These are phyloP conservation scores for Epicoccum sorghinum DNA, from an alignment of 2,329 filamentous ascomycete genomes.

Conservation along the genomic window DNA sequence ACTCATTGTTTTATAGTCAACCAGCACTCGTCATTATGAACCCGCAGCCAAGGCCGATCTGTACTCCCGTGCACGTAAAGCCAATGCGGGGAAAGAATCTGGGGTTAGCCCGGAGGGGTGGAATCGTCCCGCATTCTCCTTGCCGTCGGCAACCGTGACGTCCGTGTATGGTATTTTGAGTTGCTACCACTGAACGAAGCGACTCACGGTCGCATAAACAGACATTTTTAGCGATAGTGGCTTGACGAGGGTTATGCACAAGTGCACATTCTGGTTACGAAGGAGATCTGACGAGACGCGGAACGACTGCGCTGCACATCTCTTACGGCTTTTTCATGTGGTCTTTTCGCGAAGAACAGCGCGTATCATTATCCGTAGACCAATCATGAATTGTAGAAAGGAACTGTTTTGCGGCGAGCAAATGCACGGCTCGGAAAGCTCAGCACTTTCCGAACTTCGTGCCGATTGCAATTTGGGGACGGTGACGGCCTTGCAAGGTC, in stretches of 20 bases:
- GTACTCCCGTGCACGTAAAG: slow-evolving; percentile 9
- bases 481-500: too few species aligned
- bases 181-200: neutral
- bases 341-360: neutral
- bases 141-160: neutral
- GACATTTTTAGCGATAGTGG: neutral
- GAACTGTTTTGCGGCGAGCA: neutral
- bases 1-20: neutral
- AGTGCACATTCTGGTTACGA: neutral
- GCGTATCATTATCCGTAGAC: neutral
- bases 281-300: neutral
- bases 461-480: neutral
- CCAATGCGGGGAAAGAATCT: slow-evolving; percentile 11
- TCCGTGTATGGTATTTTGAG: neutral
- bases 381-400: neutral
- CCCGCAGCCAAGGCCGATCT: too few species aligned
- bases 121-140: slow-evolving; percentile 7
- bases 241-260: neutral
- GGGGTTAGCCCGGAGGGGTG: neutral
- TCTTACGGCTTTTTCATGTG: neutral
- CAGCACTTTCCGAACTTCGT: neutral
- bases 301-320: slow-evolving; percentile 4
- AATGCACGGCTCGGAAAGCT: neutral
- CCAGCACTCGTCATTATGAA: neutral
- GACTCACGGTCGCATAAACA: neutral